Percentiles rank a stretch among this genome's conserved stretches.
Evolutionary conservation across 768 basidiomycete species (phyloP).

Genomic region (Lentinus tigrinus): DNA sequence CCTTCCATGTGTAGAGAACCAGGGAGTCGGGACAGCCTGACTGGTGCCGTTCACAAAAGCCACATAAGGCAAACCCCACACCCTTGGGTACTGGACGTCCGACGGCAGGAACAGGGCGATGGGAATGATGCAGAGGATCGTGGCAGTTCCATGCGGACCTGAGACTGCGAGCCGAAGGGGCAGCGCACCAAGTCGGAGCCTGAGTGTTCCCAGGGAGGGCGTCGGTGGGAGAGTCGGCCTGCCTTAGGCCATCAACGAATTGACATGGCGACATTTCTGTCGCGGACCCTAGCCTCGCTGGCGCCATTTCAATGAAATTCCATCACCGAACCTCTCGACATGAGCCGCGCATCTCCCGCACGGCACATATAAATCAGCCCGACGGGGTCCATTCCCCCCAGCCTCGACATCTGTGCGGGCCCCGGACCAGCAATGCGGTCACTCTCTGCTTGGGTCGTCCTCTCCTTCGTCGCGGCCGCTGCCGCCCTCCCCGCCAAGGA

Average conservation of each 20-base stretch:
- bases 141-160: too few species aligned
- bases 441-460: conserved; percentile 9
- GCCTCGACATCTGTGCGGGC: conserved; percentile 4
- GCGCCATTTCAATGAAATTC: too few species aligned
- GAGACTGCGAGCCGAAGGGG: too few species aligned
- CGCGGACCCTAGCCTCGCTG: background rate
- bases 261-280: background rate
- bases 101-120: too few species aligned
- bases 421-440: conserved; percentile 16
- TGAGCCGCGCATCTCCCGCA: background rate
- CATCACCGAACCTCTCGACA: background rate
- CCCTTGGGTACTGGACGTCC: too few species aligned
- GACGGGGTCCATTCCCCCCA: background rate
- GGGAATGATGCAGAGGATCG: too few species aligned
- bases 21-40: too few species aligned
- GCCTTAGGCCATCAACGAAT: background rate
- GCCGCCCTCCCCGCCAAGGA: conserved; percentile 17
- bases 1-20: too few species aligned
- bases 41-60: too few species aligned
- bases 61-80: too few species aligned
- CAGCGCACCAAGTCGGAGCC: too few species aligned
- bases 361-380: background rate
- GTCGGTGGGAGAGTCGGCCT: background rate
- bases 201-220: background rate
- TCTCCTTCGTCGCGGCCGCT: conserved; percentile 8